phyloP scores from a whole-genome alignment of 805 yeast species.

The Candida boidinii region DNA sequence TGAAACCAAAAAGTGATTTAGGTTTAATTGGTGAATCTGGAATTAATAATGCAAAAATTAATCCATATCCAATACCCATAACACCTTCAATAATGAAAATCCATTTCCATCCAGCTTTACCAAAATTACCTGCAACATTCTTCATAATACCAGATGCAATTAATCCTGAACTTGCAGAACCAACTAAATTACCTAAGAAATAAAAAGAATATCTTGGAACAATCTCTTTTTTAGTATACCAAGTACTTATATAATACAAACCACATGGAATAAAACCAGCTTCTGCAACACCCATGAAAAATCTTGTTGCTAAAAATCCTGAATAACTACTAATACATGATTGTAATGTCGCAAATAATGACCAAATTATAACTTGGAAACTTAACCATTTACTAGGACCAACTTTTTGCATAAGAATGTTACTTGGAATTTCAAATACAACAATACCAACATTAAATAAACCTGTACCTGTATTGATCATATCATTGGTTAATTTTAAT shows the following conservation, averaged over 20 bases:
- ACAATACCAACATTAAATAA: conserved; percentile 32
- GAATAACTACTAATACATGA: conserved; percentile 22
- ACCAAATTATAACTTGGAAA: conserved; percentile 28
- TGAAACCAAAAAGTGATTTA: conserved; percentile 10
- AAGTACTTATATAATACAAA: conserved; percentile 27
- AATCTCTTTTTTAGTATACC: conserved; percentile 29
- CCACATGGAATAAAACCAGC: conserved; percentile 37
- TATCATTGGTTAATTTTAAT: conserved; percentile 29
- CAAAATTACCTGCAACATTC: conserved; percentile 43
- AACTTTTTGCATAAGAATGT: conserved; percentile 21
- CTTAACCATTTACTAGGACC: conserved; percentile 31
- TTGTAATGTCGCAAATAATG: conserved; percentile 25
- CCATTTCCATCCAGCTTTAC: conserved; percentile 43
- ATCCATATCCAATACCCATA: conserved; percentile 27
- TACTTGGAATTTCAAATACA: conserved; percentile 32
- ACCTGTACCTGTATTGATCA: conserved; percentile 30
- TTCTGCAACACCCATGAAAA: conserved; percentile 32
- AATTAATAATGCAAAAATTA: conserved; percentile 8
- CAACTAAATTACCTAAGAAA: neutral
- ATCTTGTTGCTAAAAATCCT: conserved; percentile 20
- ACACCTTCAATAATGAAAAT: conserved; percentile 42
- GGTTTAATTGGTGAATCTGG: conserved; percentile 16
- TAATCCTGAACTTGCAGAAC: conserved; percentile 43
- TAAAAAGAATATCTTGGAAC: conserved; percentile 9
- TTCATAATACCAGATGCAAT: conserved; percentile 35